phyloP scores from a whole-genome alignment of 306 rosid genomes.

The Astragalus membranaceus region DNA sequence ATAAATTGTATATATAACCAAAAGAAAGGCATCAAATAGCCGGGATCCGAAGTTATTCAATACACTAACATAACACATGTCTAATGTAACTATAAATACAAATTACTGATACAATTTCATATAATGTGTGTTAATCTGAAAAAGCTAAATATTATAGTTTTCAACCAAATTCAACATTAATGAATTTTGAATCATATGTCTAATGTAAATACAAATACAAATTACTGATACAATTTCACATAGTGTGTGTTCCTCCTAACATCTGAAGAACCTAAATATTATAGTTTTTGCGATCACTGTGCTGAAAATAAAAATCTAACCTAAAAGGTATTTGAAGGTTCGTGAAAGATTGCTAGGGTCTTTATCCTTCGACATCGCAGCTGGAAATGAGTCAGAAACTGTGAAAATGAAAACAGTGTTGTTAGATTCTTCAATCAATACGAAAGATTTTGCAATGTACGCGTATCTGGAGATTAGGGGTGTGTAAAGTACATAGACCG shows the following conservation, averaged over 20 bases:
- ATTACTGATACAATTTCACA: background rate
- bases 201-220: background rate
- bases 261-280: background rate
- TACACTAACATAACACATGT: too few relatives aligned
- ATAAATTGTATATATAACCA: too few relatives aligned
- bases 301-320: slow-evolving; percentile 28
- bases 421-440: background rate
- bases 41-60: background rate
- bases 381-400: background rate
- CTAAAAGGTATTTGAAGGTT: slow-evolving; percentile 84
- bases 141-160: too few relatives aligned
- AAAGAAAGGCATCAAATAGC: background rate
- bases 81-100: too few relatives aligned
- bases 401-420: background rate
- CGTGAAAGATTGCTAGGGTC: slow-evolving; percentile 59
- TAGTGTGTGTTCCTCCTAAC: background rate
- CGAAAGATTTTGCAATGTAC: too few relatives aligned
- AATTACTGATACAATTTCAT: too few relatives aligned
- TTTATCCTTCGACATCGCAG: slow-evolving; percentile 36
- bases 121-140: too few relatives aligned
- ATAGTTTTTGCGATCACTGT: background rate
- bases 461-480: too few relatives aligned
- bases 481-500: too few relatives aligned
- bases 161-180: background rate
- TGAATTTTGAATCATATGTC: background rate